phyloP scores from a whole-genome alignment of 2,329 filamentous ascomycete species.

The Colletotrichum lini region DNA sequence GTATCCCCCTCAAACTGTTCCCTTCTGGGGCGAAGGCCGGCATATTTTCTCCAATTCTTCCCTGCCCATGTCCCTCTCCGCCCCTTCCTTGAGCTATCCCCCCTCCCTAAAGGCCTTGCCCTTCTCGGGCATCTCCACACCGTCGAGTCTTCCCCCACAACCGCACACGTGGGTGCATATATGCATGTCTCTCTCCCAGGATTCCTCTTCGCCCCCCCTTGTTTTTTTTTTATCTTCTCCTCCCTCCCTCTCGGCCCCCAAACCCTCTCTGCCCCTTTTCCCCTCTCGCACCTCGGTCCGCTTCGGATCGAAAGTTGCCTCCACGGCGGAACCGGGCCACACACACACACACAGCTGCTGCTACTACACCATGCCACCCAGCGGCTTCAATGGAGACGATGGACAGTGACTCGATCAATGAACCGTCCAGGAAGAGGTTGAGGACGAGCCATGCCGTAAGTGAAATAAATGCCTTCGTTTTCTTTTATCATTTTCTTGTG shows the following conservation, averaged over 20 bases:
- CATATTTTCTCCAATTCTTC: slow-evolving; percentile 32
- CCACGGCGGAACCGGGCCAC: slow-evolving; percentile 22
- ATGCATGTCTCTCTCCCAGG: slow-evolving; percentile 34
- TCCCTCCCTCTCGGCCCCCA: slow-evolving; percentile 17
- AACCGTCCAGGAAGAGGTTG: slow-evolving; percentile 56
- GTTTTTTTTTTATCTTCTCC: slow-evolving; percentile 37
- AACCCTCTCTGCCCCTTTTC: slow-evolving; percentile 11
- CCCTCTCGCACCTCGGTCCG: slow-evolving; percentile 48
- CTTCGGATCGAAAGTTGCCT: slow-evolving; percentile 47
- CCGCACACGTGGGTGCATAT: slow-evolving; percentile 37
- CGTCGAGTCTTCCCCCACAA: slow-evolving; percentile 28
- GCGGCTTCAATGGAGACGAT: slow-evolving; percentile 41
- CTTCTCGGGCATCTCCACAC: slow-evolving; percentile 16
- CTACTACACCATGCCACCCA: slow-evolving; percentile 29
- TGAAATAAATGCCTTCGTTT: slow-evolving; percentile 44
- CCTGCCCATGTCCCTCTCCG: slow-evolving; percentile 11
- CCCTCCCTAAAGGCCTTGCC: too few species aligned
- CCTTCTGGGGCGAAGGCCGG: slow-evolving; percentile 1
- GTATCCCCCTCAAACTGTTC: not conserved
- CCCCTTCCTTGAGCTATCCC: too few species aligned
- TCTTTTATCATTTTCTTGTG: too few species aligned
- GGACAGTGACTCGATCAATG: slow-evolving; percentile 48
- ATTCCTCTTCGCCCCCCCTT: slow-evolving; percentile 32
- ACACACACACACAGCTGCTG: not conserved
- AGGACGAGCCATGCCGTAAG: slow-evolving; percentile 59